Conservation (phyloP, 257 asterid species). For the Fraxinus americana region DNA sequence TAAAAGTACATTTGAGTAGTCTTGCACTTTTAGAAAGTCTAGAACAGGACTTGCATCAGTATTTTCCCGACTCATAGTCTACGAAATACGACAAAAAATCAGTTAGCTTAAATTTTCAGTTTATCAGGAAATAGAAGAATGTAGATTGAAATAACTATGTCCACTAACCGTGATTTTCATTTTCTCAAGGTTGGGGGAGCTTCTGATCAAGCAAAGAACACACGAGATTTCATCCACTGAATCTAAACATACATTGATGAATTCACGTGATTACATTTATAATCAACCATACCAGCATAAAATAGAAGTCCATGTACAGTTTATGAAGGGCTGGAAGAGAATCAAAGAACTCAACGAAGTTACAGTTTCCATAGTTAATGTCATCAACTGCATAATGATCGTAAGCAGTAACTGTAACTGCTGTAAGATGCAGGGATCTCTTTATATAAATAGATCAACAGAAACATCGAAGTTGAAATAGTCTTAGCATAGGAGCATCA, state of each 20-base stretch:
- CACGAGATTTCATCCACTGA: neutral
- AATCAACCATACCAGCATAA: neutral
- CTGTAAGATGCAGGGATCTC: slow-evolving; percentile 5
- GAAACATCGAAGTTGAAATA: neutral
- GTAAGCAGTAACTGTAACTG: neutral
- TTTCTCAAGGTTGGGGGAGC: neutral
- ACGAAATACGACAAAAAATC: neutral
- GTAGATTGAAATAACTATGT: neutral
- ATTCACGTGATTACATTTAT: neutral
- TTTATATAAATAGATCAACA: neutral
- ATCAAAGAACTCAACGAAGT: neutral
- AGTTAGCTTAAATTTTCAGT: neutral
- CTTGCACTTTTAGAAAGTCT: slow-evolving; percentile 1
- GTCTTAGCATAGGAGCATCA: slow-evolving; percentile 17
- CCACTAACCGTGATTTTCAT: neutral
- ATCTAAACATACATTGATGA: neutral
- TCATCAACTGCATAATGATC: too few relatives aligned
- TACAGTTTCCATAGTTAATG: neutral
- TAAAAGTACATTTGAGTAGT: slow-evolving; percentile 4
- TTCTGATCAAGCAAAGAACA: neutral
- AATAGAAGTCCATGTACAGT: neutral
- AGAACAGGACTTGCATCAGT: neutral
- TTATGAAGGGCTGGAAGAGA: slow-evolving; percentile 5
- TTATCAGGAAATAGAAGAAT: neutral
- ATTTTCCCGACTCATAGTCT: neutral